Evolutionary conservation across 352 stramenopile species (phyloP), one percentile per base, ranked within the genome.

Genomic region (Pythium vanterpoolii): DNA sequence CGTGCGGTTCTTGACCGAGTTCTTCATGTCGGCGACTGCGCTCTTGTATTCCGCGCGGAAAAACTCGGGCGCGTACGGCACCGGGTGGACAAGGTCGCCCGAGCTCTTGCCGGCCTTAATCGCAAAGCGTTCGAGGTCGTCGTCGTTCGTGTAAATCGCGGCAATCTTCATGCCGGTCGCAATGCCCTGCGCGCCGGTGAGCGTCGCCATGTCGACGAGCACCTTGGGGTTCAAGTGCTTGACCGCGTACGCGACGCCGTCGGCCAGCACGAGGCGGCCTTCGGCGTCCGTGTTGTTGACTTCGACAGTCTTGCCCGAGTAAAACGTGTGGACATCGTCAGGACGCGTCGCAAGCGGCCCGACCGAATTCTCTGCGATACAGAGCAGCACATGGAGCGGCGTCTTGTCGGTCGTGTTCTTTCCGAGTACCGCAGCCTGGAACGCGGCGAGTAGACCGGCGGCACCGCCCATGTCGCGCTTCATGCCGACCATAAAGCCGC

Each of bases 211-310:
- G 67, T 98, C 93, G n/a, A 98, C 69, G n/a, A 98, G 77, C 28
- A 98, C 70, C 50, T 86, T 77, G 28, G 87, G 76, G 51, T 95
- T 84, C 31, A 98, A 73, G 72, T 98, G 88, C 57, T 96, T 94
- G 34, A 83, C 89, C 1, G 89, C 93, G 65, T 98, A 97, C 18
- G 91, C 92, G 8, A 98, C 92, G 21, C 89, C 95, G 69, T 99
- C 96, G 9, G 68, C 83, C n/a, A 99, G 73, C 18, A 98, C 94
- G 10, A 99, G 73, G 19, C 96, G 79, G 16, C 95, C 95, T 71
- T 99, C 95, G 8, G 96, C 96, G 70, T 99, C 95, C 38, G 86
- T 97, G 72, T 99, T 99, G 78, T 99, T 99, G 64, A 99, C 90
- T 74, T 99, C 96, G 8, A 98, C 95, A 3, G 91, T 98, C 73